Evolutionary conservation across 306 rosid species (phyloP).

Genomic region (Crotalaria pallida): DNA sequence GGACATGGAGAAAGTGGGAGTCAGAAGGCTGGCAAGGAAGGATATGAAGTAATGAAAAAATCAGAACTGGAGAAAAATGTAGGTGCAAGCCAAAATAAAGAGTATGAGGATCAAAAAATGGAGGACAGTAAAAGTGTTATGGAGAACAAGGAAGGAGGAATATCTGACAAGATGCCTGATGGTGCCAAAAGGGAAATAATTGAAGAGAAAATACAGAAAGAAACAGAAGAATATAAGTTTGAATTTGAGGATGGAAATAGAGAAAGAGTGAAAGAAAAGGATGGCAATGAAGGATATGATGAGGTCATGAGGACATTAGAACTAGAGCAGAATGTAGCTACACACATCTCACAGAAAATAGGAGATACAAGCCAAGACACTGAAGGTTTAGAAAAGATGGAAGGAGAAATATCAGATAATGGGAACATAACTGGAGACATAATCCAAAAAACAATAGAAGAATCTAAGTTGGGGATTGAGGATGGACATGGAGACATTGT

Average conservation of each 20-base stretch:
- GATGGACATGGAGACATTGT: background rate
- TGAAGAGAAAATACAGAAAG: background rate
- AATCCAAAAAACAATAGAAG: background rate
- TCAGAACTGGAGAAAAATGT: background rate
- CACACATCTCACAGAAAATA: background rate
- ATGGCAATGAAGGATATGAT: background rate
- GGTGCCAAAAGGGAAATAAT: background rate
- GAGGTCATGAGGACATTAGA: slow-evolving; percentile 4
- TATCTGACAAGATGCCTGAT: background rate
- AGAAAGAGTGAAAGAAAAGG: slow-evolving; percentile 7
- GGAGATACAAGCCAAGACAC: background rate
- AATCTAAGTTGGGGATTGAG: background rate
- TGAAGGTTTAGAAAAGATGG: background rate
- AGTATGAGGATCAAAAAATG: background rate
- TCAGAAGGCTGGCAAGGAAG: background rate
- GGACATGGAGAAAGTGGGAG: background rate
- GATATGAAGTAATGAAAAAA: background rate
- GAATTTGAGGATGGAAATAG: background rate
- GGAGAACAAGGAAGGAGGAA: background rate
- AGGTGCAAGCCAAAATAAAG: background rate
- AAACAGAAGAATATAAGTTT: slow-evolving; percentile 1
- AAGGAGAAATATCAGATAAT: background rate
- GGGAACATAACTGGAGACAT: background rate
- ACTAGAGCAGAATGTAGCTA: background rate
- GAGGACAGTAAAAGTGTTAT: background rate